These are phyloP conservation scores for Marchantia paleacea DNA, from an alignment of 225 moss, liverwort and hornwort genomes.

Conservation along the genomic window DNA sequence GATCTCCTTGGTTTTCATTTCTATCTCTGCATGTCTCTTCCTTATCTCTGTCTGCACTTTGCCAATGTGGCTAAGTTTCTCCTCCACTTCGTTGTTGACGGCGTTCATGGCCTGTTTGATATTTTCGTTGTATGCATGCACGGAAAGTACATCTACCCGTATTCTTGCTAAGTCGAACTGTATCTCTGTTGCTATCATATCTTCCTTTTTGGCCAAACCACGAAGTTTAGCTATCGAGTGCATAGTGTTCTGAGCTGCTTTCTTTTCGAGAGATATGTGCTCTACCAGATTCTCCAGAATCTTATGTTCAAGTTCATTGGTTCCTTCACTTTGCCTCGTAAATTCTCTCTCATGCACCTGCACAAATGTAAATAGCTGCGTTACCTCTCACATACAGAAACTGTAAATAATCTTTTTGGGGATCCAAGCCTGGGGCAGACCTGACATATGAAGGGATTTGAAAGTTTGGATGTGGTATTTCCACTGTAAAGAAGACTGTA, in stretches of 20 bases:
- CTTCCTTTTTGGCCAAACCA: slow-evolving; percentile 60
- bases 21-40: slow-evolving; percentile 55
- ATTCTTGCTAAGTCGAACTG: slow-evolving; percentile 66
- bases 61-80: slow-evolving; percentile 57
- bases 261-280: slow-evolving; percentile 62
- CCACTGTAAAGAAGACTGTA: neutral
- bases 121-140: slow-evolving; percentile 73
- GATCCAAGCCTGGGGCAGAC: neutral
- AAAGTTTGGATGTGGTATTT: neutral
- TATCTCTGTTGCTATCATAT: slow-evolving; percentile 62
- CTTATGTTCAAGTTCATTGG: slow-evolving; percentile 69
- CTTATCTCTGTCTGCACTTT: slow-evolving; percentile 74
- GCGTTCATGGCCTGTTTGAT: slow-evolving; percentile 38
- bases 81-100: slow-evolving; percentile 57
- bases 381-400: neutral
- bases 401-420: neutral
- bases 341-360: slow-evolving; percentile 66
- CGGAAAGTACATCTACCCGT: slow-evolving; percentile 61
- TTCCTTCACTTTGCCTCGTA: slow-evolving; percentile 50
- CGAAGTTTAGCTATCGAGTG: slow-evolving; percentile 50
- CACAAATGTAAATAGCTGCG: neutral
- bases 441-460: neutral
- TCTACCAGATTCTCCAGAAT: slow-evolving; percentile 56
- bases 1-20: slow-evolving; percentile 79
- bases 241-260: slow-evolving; percentile 49